Evolutionary conservation across 352 stramenopile species (phyloP).

Genomic region (Halophytophthora batemanensis): DNA sequence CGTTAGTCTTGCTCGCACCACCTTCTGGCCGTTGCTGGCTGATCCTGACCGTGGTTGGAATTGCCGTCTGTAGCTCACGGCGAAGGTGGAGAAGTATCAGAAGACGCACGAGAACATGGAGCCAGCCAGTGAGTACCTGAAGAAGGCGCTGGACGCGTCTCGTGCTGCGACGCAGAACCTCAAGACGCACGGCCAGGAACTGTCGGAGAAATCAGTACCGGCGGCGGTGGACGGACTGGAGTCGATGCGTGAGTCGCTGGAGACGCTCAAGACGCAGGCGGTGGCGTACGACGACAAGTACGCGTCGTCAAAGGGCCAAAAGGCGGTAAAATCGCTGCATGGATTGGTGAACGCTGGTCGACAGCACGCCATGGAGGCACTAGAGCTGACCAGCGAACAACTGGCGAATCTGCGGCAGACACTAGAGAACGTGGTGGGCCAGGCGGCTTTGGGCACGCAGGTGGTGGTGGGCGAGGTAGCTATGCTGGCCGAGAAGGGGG

Average conservation of each 20-base stretch:
- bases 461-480: constrained; percentile 45
- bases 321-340: constrained; percentile 30
- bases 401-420: constrained; percentile 40
- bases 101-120: constrained; percentile 38
- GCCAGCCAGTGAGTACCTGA: constrained; percentile 46
- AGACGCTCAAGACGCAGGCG: constrained; percentile 35
- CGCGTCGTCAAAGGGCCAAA: constrained; percentile 20
- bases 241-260: constrained; percentile 39
- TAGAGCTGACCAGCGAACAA: constrained; percentile 56
- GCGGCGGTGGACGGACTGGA: constrained; percentile 42
- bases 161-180: constrained; percentile 33
- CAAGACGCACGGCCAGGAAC: constrained; percentile 31
- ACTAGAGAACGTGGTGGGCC: constrained; percentile 34
- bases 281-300: constrained; percentile 64
- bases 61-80: constrained; percentile 47
- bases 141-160: constrained; percentile 29
- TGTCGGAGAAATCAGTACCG: constrained; percentile 42
- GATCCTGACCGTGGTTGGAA: neutral
- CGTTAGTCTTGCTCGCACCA: constrained; percentile 1
- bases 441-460: constrained; percentile 20
- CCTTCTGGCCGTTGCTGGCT: neutral
- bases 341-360: constrained; percentile 46
- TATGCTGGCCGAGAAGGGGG: constrained; percentile 42
- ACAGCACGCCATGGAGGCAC: constrained; percentile 52
- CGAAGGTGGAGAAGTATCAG: constrained; percentile 55